A percentile compares a stretch with the other conserved stretches of the same genome.
Conservation (phyloP, 768 basidiomycete species). For the Lactarius pseudohatsudake region DNA sequence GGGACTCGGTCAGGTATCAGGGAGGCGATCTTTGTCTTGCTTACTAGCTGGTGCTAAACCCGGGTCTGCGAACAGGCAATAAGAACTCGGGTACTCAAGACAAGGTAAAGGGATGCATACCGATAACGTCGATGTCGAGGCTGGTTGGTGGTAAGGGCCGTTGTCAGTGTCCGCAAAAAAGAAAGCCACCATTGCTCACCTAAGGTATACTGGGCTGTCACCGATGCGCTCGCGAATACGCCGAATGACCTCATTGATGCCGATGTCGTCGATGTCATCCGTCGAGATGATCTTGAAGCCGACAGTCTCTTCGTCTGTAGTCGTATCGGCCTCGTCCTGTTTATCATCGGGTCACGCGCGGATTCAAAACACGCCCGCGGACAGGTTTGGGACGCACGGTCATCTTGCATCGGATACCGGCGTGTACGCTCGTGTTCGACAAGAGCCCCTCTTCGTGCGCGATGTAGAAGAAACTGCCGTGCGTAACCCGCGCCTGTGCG, state of each 20-base stretch:
- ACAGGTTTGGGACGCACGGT: constrained; percentile 38
- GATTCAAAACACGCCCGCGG: not conserved
- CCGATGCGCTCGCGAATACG: constrained; percentile 74
- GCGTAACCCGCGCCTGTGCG: constrained; percentile 68
- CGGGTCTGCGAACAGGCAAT: constrained; percentile 51
- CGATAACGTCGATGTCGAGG: constrained; percentile 81
- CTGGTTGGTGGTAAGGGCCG: constrained; percentile 36
- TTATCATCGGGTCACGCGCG: not conserved
- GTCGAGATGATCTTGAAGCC: constrained; percentile 80
- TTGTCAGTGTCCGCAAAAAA: not conserved
- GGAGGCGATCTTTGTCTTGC: not conserved
- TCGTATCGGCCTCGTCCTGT: constrained; percentile 61
- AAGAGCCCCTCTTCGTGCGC: constrained; percentile 79
- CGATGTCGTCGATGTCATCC: constrained; percentile 82
- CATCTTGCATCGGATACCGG: constrained; percentile 80
- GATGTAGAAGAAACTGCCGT: constrained; percentile 84
- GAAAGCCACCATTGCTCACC: constrained; percentile 35
- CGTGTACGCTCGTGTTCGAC: constrained; percentile 74
- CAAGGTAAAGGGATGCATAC: constrained; percentile 38
- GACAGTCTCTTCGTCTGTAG: constrained; percentile 59
- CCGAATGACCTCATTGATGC: constrained; percentile 64
- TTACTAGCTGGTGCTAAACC: constrained; percentile 64
- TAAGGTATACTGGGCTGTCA: constrained; percentile 72
- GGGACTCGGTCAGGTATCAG: not conserved
- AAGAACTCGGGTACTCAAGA: not conserved